Evolutionary conservation across 2,329 filamentous ascomycete genomes (phyloP).

Genomic region (Hyphodiscus sp.): DNA sequence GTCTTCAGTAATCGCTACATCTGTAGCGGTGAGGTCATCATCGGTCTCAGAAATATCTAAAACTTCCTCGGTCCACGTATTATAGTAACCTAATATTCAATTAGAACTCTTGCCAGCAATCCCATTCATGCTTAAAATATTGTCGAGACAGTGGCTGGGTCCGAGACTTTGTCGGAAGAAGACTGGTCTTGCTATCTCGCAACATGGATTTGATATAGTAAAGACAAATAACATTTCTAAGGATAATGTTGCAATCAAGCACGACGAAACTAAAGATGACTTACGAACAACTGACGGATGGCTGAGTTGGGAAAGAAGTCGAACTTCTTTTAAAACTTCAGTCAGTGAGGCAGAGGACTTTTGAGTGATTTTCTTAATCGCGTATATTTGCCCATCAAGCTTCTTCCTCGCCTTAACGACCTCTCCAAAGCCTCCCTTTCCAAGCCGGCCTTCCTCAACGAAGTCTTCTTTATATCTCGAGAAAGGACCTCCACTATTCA

Average conservation of each 20-base stretch:
- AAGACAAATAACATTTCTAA: neutral
- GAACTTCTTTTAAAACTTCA: slow-evolving; percentile 78
- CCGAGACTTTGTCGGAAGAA: neutral
- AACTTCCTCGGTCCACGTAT: slow-evolving; percentile 83
- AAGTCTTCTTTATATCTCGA: slow-evolving; percentile 79
- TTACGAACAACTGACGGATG: slow-evolving; percentile 60
- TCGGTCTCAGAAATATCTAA: slow-evolving; percentile 48
- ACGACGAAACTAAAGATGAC: slow-evolving; percentile 10
- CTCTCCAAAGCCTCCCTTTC: slow-evolving; percentile 92
- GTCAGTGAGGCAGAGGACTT: slow-evolving; percentile 72
- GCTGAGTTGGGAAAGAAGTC: slow-evolving; percentile 84
- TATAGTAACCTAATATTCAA: slow-evolving; percentile 63
- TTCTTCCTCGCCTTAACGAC: slow-evolving; percentile 95
- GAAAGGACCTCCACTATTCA: slow-evolving; percentile 43
- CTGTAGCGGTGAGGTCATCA: slow-evolving; percentile 46
- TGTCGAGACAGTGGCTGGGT: neutral
- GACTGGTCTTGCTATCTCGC: neutral
- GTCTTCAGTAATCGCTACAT: slow-evolving; percentile 28
- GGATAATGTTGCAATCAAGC: neutral
- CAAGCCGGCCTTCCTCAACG: slow-evolving; percentile 79
- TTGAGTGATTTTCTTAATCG: slow-evolving; percentile 92
- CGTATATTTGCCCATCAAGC: slow-evolving; percentile 87
- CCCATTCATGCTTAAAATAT: neutral
- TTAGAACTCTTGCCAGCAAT: neutral
- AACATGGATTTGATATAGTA: neutral